Conservation (phyloP, 441 rosid species). For the Croton setiger region DNA sequence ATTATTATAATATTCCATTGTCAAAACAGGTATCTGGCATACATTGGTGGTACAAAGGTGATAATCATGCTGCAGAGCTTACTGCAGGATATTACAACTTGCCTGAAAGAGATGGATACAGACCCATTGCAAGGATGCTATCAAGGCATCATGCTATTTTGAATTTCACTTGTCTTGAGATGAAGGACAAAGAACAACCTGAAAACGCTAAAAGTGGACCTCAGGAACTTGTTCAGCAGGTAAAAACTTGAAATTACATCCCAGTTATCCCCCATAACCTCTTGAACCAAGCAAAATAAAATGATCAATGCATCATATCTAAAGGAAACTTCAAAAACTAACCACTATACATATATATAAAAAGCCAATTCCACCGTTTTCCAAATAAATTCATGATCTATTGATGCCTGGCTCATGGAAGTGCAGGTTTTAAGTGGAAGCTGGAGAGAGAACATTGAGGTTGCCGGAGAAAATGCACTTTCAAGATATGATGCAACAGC, state of each 20-base stretch:
- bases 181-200: slow-evolving; percentile 57
- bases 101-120: slow-evolving; percentile 65
- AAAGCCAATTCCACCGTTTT: neutral
- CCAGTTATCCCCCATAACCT: neutral
- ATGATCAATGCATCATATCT: neutral
- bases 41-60: slow-evolving; percentile 73
- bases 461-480: slow-evolving; percentile 84
- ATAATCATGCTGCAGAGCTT: slow-evolving; percentile 76
- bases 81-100: slow-evolving; percentile 78
- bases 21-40: slow-evolving; percentile 63
- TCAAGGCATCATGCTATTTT: slow-evolving; percentile 59
- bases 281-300: neutral
- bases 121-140: slow-evolving; percentile 68
- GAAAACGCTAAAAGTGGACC: slow-evolving; percentile 59
- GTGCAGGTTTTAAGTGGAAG: slow-evolving; percentile 61
- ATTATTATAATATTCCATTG: slow-evolving; percentile 1
- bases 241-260: slow-evolving; percentile 16
- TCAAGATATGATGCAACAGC: slow-evolving; percentile 58
- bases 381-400: neutral
- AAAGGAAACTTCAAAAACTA: neutral
- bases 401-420: slow-evolving; percentile 9
- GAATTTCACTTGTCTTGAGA: slow-evolving; percentile 86
- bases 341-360: neutral
- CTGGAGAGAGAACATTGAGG: slow-evolving; percentile 67
- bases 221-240: slow-evolving; percentile 71